Base-by-base conservation (phyloP, 345 rosid genomes). In the Citrus inodora region DNA sequence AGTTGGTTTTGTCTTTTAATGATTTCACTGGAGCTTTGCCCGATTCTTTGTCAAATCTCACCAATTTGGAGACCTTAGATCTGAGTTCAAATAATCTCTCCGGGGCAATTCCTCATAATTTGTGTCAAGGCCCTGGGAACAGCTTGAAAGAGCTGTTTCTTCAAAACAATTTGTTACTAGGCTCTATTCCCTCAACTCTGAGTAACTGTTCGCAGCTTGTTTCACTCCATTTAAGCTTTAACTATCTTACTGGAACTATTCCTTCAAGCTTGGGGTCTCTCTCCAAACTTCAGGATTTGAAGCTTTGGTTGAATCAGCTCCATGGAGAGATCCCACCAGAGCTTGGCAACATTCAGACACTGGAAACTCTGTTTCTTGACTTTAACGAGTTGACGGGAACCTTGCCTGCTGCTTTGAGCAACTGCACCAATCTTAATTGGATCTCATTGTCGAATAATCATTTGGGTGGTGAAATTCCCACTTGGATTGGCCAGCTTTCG, bases 161-260 rank as follows among this genome's bases (percentile, higher is more conserved):
- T 60, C 98, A 94, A 70, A 85, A 90, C 84, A 96, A 96, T 83
- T 58, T 76, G 74, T 86, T 96, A 40, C 79, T 80, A 8, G 99
- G 99, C 3, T 69, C 85, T 7, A 87, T 94, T 72, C 99, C 99
- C 56, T 76, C 85, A 51, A 76, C 83, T 30, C 86, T 96, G n/a
- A 87, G 93, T 62, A 96, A 96, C 88, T 96, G 99, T 80, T 88
- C 99, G 3, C 87, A 92, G 78, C 90, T 96, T 2, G 89, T 91
- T 22, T 87, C 98, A 59, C 97, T 96, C 28, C 97, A 94, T 73
- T 77, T 96, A 82, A 94, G 99, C 91, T 92, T 94, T 82, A 96
- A 96, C 66, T 82, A 71, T 87, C 87, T 96, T 77, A 83, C 82
- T 0, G 98, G 98, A 2, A 84, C 82, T 1, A 94, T 96, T 19